phyloP scores from a whole-genome alignment of 768 basidiomycete species.

The Clitopilus passeckerianus region DNA sequence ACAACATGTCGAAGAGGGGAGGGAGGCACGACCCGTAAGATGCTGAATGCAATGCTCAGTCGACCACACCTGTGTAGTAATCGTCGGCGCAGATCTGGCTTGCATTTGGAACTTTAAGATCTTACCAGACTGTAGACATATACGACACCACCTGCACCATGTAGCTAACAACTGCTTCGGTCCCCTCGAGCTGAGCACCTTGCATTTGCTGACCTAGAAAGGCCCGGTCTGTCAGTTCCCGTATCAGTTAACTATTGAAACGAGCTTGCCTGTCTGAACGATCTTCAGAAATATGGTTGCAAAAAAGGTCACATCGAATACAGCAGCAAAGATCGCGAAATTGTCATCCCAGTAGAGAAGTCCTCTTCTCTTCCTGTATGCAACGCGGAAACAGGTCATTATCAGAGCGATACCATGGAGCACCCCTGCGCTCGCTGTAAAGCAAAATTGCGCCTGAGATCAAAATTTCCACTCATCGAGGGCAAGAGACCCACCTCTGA shows the following conservation, averaged over 20 bases:
- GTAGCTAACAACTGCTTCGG: neutral
- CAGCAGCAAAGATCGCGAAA: conserved; percentile 7
- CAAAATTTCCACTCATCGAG: too few species aligned
- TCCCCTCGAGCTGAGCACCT: neutral
- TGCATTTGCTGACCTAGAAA: neutral
- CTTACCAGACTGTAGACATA: neutral
- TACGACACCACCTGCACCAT: neutral
- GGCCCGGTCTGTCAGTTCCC: neutral
- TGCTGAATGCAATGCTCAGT: neutral
- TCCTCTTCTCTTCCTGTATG: neutral
- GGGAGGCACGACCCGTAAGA: neutral
- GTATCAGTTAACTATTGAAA: neutral
- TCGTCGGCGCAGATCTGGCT: neutral
- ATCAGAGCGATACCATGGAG: neutral
- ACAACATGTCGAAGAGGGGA: neutral
- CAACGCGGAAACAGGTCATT: neutral
- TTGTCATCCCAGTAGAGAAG: conserved; percentile 10
- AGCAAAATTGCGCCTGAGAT: too few species aligned
- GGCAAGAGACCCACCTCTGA: neutral
- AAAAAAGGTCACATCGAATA: conserved; percentile 8
- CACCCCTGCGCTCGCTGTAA: neutral
- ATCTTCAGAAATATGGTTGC: conserved; percentile 4
- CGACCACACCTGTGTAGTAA: neutral
- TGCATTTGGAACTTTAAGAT: neutral
- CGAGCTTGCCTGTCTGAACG: conserved; percentile 3